Conservation (phyloP, 305 asterid species). For the Fraxinus platypoda region DNA sequence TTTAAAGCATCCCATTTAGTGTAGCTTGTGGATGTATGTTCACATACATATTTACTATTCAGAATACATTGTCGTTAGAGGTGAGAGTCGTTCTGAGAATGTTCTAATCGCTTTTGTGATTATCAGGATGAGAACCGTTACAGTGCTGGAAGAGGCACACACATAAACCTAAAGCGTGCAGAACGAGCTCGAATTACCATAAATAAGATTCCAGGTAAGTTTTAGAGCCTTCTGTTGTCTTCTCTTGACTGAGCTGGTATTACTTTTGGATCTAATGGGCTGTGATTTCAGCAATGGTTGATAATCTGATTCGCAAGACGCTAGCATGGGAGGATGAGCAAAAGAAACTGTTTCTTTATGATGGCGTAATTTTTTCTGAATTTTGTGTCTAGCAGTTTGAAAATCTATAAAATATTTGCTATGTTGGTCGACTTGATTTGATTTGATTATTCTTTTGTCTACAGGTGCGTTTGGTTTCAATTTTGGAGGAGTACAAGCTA, state of each 20-base stretch:
- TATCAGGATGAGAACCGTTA: conserved; percentile 77
- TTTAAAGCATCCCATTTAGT: conserved; percentile 9
- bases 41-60: conserved; percentile 1
- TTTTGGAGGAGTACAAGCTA: conserved; percentile 81
- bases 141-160: conserved; percentile 93
- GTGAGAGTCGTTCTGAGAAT: conserved; percentile 8
- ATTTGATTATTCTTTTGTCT: conserved; percentile 10
- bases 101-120: conserved; percentile 19
- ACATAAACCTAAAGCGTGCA: conserved; percentile 84
- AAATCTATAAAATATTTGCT: conserved; percentile 6
- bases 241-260: conserved; percentile 17
- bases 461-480: conserved; percentile 86
- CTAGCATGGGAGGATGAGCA: conserved; percentile 89
- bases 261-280: conserved; percentile 25
- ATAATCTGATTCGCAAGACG: conserved; percentile 66
- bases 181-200: conserved; percentile 81
- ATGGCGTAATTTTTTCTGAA: conserved; percentile 55
- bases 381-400: conserved; percentile 13
- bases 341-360: conserved; percentile 73
- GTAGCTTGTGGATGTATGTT: background rate
- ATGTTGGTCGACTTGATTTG: background rate
- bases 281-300: conserved; percentile 67
- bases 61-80: background rate
- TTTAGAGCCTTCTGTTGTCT: background rate
- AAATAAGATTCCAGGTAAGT: conserved; percentile 82